Evolutionary conservation across 228 moss, liverwort and hornwort genomes (phyloP).

Genomic region (Sphagnum magellanicum): DNA sequence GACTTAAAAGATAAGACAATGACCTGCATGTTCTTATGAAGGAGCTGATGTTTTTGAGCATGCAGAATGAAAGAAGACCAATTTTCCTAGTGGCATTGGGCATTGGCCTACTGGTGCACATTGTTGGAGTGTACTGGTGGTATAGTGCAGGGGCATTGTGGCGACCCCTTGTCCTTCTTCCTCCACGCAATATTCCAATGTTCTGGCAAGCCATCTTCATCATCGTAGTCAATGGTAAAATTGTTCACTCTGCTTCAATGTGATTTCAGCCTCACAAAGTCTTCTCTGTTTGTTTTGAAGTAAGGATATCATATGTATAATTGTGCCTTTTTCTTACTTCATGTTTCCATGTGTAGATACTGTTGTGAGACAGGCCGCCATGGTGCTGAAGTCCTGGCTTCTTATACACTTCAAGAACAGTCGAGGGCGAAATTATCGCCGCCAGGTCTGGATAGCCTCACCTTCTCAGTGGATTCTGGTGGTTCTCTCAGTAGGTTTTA

Average conservation of each 20-base stretch:
- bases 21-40: too few relatives aligned
- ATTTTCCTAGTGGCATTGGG: conserved; percentile 23
- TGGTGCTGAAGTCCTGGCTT: conserved; percentile 85
- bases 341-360: conserved; percentile 47
- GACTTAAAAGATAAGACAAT: too few relatives aligned
- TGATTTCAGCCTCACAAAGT: neutral
- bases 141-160: conserved; percentile 73
- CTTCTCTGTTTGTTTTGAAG: neutral
- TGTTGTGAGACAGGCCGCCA: conserved; percentile 78
- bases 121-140: conserved; percentile 66
- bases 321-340: neutral
- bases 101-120: neutral
- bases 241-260: neutral
- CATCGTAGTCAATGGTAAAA: conserved; percentile 80
- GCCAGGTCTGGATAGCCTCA: conserved; percentile 43
- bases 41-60: too few relatives aligned
- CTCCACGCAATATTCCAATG: conserved; percentile 76
- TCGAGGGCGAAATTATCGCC: conserved; percentile 89
- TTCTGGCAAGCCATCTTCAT: conserved; percentile 95
- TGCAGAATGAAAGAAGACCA: conserved; percentile 52
- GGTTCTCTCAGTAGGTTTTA: too few relatives aligned
- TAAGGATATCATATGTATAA: neutral
- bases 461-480: neutral
- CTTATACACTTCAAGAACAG: conserved; percentile 86
- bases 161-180: conserved; percentile 75